Percentiles rank a stretch among this genome's conserved stretches.
These are phyloP conservation scores for Thelonectria olida DNA, from an alignment of 2,329 filamentous ascomycete genomes.

Conservation along the genomic window DNA sequence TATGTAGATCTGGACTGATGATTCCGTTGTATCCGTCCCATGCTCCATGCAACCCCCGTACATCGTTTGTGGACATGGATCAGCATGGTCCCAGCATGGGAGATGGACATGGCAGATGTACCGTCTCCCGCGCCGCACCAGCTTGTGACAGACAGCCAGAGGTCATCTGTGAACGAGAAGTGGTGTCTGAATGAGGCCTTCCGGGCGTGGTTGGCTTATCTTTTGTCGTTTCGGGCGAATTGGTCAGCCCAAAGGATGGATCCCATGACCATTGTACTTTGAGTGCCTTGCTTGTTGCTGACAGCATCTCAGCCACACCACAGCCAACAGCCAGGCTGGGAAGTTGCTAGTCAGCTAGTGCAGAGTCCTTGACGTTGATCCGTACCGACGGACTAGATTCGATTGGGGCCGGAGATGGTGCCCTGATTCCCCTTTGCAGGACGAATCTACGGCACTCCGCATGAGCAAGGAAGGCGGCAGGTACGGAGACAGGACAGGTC, in stretches of 20 bases:
- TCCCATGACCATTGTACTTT: neutral
- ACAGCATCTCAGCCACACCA: constrained; percentile 6
- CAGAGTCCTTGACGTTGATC: neutral
- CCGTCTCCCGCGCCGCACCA: neutral
- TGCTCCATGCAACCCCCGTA: neutral
- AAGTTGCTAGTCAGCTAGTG: no score
- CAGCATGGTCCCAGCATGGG: neutral
- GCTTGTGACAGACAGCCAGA: neutral
- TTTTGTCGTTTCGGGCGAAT: neutral
- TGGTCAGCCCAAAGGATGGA: neutral
- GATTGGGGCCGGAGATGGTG: no score
- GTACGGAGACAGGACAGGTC: neutral
- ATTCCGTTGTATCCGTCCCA: neutral
- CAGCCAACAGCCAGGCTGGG: no score
- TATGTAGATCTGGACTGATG: neutral
- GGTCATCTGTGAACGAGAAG: neutral
- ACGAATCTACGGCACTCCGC: neutral
- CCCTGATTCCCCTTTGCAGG: no score
- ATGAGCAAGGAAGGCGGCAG: neutral
- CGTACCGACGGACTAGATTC: no score
- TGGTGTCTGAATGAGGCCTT: neutral
- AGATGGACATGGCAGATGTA: neutral
- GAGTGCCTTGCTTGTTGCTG: neutral
- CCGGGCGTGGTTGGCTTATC: neutral
- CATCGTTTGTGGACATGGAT: no score